Evolutionary conservation across 2,329 filamentous ascomycete genomes (phyloP).

Genomic region (Curvularia sp.): DNA sequence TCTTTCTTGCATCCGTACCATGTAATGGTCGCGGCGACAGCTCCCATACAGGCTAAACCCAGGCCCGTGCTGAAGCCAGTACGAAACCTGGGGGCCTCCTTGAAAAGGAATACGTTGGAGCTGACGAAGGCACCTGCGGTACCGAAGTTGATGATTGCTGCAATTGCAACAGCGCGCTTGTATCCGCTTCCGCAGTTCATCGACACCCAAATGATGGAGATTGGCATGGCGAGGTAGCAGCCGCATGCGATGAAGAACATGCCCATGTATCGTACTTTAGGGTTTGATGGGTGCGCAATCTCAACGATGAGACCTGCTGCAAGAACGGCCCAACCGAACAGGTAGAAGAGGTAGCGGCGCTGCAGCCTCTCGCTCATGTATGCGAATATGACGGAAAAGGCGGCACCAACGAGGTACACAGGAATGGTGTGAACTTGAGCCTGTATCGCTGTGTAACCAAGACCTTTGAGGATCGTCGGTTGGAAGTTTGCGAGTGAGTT

Average conservation of each 20-base stretch:
- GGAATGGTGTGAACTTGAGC: constrained; percentile 48
- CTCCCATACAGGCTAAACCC: constrained; percentile 42
- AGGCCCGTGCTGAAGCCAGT: constrained; percentile 42
- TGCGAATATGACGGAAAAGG: constrained; percentile 40
- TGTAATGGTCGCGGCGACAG: constrained; percentile 37
- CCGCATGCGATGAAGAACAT: constrained; percentile 63
- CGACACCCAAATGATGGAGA: constrained; percentile 63
- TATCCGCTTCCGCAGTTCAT: constrained; percentile 55
- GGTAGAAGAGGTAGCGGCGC: constrained; percentile 42
- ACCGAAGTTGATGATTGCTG: constrained; percentile 51
- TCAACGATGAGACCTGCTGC: constrained; percentile 60
- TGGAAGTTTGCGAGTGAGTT: constrained; percentile 45
- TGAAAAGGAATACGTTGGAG: constrained; percentile 44
- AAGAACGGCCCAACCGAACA: constrained; percentile 47
- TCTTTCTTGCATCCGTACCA: constrained; percentile 59
- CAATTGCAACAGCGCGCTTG: constrained; percentile 32
- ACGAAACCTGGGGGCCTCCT: constrained; percentile 33
- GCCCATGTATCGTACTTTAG: constrained; percentile 58
- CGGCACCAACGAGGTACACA: constrained; percentile 42
- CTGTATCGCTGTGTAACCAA: constrained; percentile 45
- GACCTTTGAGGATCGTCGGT: constrained; percentile 46
- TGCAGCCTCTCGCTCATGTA: constrained; percentile 37
- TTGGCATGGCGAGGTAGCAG: constrained; percentile 63
- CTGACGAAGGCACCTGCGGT: constrained; percentile 64
- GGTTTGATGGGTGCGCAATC: constrained; percentile 47